These are phyloP conservation scores for Boletus reticuloceps DNA, from an alignment of 768 basidiomycete genomes.

Conservation along the genomic window DNA sequence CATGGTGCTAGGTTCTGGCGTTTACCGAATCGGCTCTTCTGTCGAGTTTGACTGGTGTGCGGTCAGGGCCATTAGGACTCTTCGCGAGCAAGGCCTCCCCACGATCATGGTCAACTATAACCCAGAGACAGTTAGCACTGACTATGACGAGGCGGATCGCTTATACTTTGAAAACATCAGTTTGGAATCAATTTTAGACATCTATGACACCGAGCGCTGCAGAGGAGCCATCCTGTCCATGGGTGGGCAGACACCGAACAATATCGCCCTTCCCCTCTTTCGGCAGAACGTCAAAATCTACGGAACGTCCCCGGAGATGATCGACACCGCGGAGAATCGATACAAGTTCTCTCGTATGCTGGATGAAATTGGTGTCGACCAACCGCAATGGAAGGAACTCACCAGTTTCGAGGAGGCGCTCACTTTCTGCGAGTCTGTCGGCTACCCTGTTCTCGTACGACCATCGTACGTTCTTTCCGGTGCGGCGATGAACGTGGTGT, in stretches of 20 bases:
- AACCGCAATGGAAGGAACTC: slow-evolving; percentile 96
- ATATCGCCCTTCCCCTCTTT: slow-evolving; percentile 92
- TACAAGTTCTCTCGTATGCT: slow-evolving; percentile 99
- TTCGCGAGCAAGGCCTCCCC: slow-evolving; percentile 90
- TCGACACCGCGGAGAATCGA: slow-evolving; percentile 97
- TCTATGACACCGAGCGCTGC: slow-evolving; percentile 89
- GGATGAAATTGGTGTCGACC: slow-evolving; percentile 98
- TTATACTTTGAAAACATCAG: slow-evolving; percentile 99
- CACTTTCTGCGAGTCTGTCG: slow-evolving; percentile 88
- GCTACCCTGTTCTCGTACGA: slow-evolving; percentile 93
- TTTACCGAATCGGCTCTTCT: slow-evolving; percentile 97
- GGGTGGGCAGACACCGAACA: slow-evolving; percentile 99
- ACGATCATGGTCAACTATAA: slow-evolving; percentile 99
- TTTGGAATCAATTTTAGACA: slow-evolving; percentile 93
- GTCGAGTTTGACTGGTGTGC: slow-evolving; percentile 99
- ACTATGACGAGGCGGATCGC: slow-evolving; percentile 98
- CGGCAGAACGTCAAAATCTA: slow-evolving; percentile 98
- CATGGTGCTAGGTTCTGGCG: slow-evolving; percentile 97
- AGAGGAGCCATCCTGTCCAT: slow-evolving; percentile 94
- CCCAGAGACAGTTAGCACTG: slow-evolving; percentile 98
- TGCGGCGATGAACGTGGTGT: slow-evolving; percentile 99
- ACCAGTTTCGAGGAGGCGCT: slow-evolving; percentile 87
- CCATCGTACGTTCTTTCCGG: slow-evolving; percentile 99
- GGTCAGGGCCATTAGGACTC: slow-evolving; percentile 92
- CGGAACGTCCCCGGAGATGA: slow-evolving; percentile 99